These are phyloP conservation scores for Solanum hybrid DNA, from an alignment of 305 asterid genomes.

Conservation along the genomic window DNA sequence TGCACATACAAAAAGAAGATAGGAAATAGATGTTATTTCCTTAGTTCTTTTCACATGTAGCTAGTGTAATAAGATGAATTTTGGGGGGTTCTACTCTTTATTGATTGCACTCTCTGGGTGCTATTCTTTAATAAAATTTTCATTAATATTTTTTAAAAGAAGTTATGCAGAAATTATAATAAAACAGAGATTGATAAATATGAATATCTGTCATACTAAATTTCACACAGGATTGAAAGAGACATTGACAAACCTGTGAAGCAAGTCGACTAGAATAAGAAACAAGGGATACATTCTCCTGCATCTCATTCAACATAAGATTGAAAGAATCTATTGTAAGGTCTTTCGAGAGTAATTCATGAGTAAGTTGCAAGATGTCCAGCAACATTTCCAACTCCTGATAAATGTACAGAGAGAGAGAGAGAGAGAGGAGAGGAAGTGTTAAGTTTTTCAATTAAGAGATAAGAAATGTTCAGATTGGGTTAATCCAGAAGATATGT, in stretches of 20 bases:
- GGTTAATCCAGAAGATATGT: conserved; percentile 10
- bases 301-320: conserved; percentile 88
- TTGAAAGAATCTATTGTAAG: conserved; percentile 74
- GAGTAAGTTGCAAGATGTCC: conserved; percentile 67
- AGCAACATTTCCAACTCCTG: conserved; percentile 95
- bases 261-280: conserved; percentile 97
- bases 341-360: conserved; percentile 71
- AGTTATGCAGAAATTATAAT: neutral
- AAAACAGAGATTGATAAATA: neutral
- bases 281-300: conserved; percentile 91
- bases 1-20: neutral
- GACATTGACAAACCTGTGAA: conserved; percentile 60
- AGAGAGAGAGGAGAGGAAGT: neutral
- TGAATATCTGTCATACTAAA: neutral
- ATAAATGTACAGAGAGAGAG: conserved; percentile 1
- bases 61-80: neutral
- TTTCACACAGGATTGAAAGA: neutral
- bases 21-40: neutral
- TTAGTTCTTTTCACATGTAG: neutral
- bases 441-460: neutral
- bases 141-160: neutral
- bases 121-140: neutral
- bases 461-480: conserved; percentile 6
- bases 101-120: neutral
- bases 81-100: neutral